These are phyloP conservation scores for Ephemerocybe angulata DNA, from an alignment of 768 basidiomycete genomes.

Conservation along the genomic window DNA sequence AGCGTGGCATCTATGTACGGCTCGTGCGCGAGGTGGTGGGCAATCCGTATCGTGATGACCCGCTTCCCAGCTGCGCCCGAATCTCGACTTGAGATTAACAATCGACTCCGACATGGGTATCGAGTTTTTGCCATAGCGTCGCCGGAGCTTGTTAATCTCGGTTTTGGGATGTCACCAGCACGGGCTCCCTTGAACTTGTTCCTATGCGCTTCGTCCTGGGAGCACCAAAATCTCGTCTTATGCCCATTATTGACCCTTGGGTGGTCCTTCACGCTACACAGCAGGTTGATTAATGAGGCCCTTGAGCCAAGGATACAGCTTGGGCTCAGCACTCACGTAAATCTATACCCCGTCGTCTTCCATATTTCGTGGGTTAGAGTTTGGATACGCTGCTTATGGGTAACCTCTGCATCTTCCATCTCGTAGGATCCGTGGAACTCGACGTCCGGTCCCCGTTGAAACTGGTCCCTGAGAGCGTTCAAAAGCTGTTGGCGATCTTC, in stretches of 20 bases:
- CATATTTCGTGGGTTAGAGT: conserved; percentile 42
- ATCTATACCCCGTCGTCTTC: conserved; percentile 47
- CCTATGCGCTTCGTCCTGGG: conserved; percentile 44
- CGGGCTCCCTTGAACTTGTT: conserved; percentile 33
- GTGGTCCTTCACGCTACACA: conserved; percentile 45
- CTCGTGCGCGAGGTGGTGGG: conserved; percentile 42
- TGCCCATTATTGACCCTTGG: conserved; percentile 43
- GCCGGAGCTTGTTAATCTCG: conserved; percentile 35
- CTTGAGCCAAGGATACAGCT: conserved; percentile 4
- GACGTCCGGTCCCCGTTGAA: conserved; percentile 31
- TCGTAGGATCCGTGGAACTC: conserved; percentile 43
- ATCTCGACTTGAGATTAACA: conserved; percentile 44
- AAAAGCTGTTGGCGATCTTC: conserved; percentile 29
- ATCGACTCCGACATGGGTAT: conserved; percentile 43
- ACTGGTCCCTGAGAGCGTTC: conserved; percentile 28
- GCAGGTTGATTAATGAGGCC: conserved; percentile 1
- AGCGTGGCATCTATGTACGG: conserved; percentile 39
- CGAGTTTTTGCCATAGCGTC: conserved; percentile 37
- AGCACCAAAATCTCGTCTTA: conserved; percentile 51
- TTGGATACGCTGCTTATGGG: conserved; percentile 42
- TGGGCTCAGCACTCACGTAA: conserved; percentile 35
- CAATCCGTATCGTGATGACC: conserved; percentile 39
- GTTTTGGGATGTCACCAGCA: conserved; percentile 27
- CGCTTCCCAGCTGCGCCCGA: conserved; percentile 19
- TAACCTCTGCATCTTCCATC: conserved; percentile 22